Percentiles rank a stretch among this genome's conserved stretches.
These are phyloP conservation scores for Coemansia reversa DNA, from an alignment of 192 early-diverging fungal genomes.

Conservation along the genomic window DNA sequence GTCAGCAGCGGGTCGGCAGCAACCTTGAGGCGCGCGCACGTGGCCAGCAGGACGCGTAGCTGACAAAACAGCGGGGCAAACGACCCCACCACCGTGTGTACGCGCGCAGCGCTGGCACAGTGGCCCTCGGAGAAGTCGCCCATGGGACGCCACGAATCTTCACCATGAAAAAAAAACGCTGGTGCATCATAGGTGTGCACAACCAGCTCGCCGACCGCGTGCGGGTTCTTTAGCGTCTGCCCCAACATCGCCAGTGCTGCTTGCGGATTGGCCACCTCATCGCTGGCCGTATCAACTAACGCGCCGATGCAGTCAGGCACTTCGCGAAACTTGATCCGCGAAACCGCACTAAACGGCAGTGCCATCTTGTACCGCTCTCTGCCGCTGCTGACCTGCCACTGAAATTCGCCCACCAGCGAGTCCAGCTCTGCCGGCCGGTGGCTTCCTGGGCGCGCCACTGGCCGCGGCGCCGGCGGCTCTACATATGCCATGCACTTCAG, in stretches of 20 bases:
- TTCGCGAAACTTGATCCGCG: constrained; percentile 50
- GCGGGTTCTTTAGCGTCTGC: constrained; percentile 41
- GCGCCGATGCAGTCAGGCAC: constrained; percentile 30
- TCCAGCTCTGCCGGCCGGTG: constrained; percentile 53
- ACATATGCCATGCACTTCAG: constrained; percentile 50
- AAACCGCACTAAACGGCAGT: constrained; percentile 45
- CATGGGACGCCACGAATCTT: constrained; percentile 35
- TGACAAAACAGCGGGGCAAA: constrained; percentile 43
- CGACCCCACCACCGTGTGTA: constrained; percentile 41
- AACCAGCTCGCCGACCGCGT: constrained; percentile 45
- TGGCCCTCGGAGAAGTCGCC: constrained; percentile 49
- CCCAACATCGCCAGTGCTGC: constrained; percentile 36
- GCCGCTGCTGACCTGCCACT: constrained; percentile 49
- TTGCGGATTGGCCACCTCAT: constrained; percentile 42
- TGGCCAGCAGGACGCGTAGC: constrained; percentile 47
- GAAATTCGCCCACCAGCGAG: constrained; percentile 51
- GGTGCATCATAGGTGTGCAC: constrained; percentile 49
- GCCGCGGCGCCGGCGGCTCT: constrained; percentile 46
- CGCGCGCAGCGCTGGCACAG: constrained; percentile 31
- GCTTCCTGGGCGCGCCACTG: constrained; percentile 52
- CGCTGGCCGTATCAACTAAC: constrained; percentile 29
- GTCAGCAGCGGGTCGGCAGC: constrained; percentile 46
- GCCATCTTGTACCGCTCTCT: constrained; percentile 55
- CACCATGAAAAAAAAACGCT: constrained; percentile 39
- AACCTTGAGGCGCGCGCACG: constrained; percentile 48